A percentile compares a stretch with the other conserved stretches of the same genome.
phyloP scores from a whole-genome alignment of 208 protist species.

The Leishmania tropica region DNA sequence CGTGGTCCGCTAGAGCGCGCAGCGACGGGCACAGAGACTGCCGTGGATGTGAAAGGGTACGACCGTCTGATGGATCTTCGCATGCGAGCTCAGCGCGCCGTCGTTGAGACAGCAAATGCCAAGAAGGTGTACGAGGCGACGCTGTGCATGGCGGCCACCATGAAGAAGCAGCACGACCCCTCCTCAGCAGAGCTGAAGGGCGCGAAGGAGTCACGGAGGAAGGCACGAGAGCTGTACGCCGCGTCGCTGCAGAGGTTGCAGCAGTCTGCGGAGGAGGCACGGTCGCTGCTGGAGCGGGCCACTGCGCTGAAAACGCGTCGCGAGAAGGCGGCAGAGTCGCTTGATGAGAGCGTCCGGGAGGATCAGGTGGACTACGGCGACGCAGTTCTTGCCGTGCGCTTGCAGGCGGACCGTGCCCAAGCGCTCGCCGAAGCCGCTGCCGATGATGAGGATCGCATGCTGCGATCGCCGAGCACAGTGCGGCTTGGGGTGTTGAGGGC shows the following conservation, averaged over 20 bases:
- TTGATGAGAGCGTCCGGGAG: conserved; percentile 10
- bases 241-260: conserved; percentile 5
- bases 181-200: conserved; percentile 2
- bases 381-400: conserved; percentile 9
- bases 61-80: conserved; percentile 46
- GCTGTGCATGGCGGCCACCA: conserved; percentile 5
- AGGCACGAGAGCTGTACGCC: conserved; percentile 12
- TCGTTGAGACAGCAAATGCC: conserved; percentile 32
- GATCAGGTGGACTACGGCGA: conserved; percentile 18
- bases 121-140: conserved; percentile 19
- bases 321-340: neutral
- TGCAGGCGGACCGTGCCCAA: conserved; percentile 17
- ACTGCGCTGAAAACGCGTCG: neutral
- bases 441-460: conserved; percentile 23
- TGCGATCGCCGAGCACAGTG: conserved; percentile 10
- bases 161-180: conserved; percentile 12
- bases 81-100: conserved; percentile 37
- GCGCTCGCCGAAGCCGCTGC: conserved; percentile 11
- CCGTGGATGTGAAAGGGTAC: conserved; percentile 42
- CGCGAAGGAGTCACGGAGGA: conserved; percentile 14
- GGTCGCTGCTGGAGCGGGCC: conserved; percentile 15
- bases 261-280: conserved; percentile 8
- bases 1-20: conserved; percentile 33
- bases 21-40: conserved; percentile 16
- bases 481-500: conserved; percentile 10